Conservation (phyloP, 495 filamentous ascomycete genomes). For the Penicillium flavigenum region DNA sequence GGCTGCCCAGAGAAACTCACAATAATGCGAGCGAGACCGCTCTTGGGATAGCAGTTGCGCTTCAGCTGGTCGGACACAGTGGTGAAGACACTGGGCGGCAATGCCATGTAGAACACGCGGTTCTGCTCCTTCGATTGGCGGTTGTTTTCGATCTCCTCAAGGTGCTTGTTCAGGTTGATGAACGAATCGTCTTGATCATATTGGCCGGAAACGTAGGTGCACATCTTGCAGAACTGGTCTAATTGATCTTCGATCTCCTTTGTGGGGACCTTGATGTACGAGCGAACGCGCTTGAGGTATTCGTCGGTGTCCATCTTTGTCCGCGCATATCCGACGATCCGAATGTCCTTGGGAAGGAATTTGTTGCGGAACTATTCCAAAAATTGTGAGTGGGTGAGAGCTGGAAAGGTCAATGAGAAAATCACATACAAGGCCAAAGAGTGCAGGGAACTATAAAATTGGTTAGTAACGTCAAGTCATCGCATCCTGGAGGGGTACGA, state of each 20-base stretch:
- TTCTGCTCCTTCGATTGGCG: constrained; percentile 70
- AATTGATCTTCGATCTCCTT: constrained; percentile 97
- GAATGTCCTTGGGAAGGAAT: constrained; percentile 96
- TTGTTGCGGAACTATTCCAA: constrained; percentile 83
- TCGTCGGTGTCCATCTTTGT: constrained; percentile 99
- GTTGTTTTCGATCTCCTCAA: constrained; percentile 82
- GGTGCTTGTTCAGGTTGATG: constrained; percentile 79
- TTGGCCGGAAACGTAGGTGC: constrained; percentile 92
- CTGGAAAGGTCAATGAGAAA: background rate
- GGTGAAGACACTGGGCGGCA: constrained; percentile 97
- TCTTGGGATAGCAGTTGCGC: constrained; percentile 90
- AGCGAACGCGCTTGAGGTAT: constrained; percentile 88
- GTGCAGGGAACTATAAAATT: constrained; percentile 77
- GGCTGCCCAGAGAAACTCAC: constrained; percentile 46
- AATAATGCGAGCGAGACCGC: constrained; percentile 89
- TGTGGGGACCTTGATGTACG: constrained; percentile 97
- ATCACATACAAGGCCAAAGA: constrained; percentile 90
- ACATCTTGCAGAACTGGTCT: constrained; percentile 80
- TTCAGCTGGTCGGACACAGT: constrained; percentile 96
- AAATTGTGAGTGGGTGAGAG: constrained; percentile 26
- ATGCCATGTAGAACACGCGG: constrained; percentile 98
- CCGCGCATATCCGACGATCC: constrained; percentile 97
- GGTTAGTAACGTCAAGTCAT: constrained; percentile 26
- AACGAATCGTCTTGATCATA: constrained; percentile 98
- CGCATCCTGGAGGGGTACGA: constrained; percentile 35